Conservation (phyloP, 140 eudicot genomes). For the Oenanthe javanica region DNA sequence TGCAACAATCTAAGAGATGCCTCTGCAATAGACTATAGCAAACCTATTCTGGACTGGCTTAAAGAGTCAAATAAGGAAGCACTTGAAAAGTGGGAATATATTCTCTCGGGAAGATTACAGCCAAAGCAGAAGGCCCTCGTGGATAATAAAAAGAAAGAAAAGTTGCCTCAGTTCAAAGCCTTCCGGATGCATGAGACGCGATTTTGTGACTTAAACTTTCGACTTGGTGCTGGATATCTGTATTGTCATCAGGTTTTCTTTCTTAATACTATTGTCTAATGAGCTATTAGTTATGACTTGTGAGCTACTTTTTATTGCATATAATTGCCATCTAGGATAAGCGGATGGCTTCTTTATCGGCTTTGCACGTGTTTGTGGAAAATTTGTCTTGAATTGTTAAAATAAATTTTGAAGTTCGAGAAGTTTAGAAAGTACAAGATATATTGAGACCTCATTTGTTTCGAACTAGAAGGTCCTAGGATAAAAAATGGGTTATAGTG, state of each 20-base stretch:
- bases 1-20: conserved; percentile 60
- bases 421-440: not conserved
- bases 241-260: conserved; percentile 70
- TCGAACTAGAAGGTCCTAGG: too few species aligned
- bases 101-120: conserved; percentile 51
- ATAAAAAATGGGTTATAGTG: too few species aligned
- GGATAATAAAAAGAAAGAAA: conserved; percentile 28
- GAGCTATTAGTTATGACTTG: not conserved
- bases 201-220: conserved; percentile 62
- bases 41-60: conserved; percentile 74
- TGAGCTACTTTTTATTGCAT: not conserved
- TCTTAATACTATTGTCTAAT: not conserved
- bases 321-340: too few species aligned
- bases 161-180: conserved; percentile 52
- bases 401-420: not conserved
- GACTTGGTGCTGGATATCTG: conserved; percentile 84
- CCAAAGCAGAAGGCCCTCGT: conserved; percentile 48
- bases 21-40: conserved; percentile 60
- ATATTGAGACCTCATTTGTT: not conserved
- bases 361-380: not conserved
- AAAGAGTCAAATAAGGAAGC: conserved; percentile 53
- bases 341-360: not conserved
- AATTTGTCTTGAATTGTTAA: not conserved
- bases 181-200: conserved; percentile 48
- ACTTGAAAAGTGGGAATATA: conserved; percentile 69